phyloP scores from a whole-genome alignment of 2,329 filamentous ascomycete species.

The Trichoderma polysporum region DNA sequence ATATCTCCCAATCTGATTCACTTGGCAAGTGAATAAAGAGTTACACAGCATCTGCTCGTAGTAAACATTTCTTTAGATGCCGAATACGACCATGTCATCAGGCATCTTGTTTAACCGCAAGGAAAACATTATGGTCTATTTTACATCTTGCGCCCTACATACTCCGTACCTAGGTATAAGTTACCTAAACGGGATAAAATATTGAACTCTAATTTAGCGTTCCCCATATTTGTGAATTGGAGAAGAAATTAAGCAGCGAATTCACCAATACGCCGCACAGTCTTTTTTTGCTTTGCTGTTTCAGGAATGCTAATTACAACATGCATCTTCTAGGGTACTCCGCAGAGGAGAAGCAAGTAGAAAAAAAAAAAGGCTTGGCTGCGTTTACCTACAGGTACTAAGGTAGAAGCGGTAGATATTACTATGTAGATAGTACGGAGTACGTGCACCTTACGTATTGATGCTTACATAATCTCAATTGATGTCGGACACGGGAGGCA shows the following conservation, averaged over 20 bases:
- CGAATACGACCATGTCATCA: background rate
- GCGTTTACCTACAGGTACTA: no score
- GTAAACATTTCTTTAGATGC: background rate
- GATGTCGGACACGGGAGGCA: background rate
- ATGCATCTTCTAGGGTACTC: background rate
- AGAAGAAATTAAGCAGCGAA: background rate
- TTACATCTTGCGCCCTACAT: background rate
- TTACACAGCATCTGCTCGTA: background rate
- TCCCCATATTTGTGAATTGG: background rate
- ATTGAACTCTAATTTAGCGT: conserved; percentile 8
- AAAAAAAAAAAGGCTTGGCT: background rate
- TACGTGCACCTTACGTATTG: no score
- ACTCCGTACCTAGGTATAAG: no score
- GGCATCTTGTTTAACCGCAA: background rate
- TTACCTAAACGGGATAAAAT: conserved; percentile 8
- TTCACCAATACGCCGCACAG: background rate
- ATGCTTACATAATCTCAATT: background rate
- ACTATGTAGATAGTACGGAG: no score
- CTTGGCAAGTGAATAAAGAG: background rate
- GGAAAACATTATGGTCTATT: background rate
- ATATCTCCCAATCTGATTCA: background rate
- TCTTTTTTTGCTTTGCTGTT: background rate
- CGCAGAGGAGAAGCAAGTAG: background rate
- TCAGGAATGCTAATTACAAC: background rate
- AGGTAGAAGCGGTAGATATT: no score